Evolutionary conservation across 495 filamentous ascomycete genomes (phyloP), one percentile per base, ranked within the genome.

Genomic region (Talaromyces adpressus): DNA sequence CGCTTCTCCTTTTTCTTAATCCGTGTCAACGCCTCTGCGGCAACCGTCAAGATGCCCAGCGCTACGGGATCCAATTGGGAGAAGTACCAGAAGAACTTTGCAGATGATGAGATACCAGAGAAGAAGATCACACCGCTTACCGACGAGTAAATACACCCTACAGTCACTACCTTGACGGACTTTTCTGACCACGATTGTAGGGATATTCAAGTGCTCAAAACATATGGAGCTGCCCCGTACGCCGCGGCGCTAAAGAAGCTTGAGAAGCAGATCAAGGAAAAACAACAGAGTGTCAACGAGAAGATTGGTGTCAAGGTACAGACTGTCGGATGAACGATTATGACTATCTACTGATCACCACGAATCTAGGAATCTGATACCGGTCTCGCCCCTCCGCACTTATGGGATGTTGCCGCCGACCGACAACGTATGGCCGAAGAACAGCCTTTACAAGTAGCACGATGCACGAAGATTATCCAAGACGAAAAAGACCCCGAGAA

Each of bases 151-250:
- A 90, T 83, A 41, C 11, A 58, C 64, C 54, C 11, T 34, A 30
- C 22, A n/a, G n/a, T n/a, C 2, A 27, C 20, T 22, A 12, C 52
- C 11, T 30, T 41, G 27, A 62, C 34, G 53, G 52, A 56, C 27
- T 16, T 29, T 18, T 58, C 72, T 76, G 63, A 76, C 64, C 63
- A 34, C 47, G 41, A 34, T 66, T 64, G 66, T 71, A 98, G 93
- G 77, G 94, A 98, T 79, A 98, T 98, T 71, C 91, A 95, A 82
- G 94, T 98, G 68, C 89, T 98, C 59, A 98, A 98, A 81, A 98
- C 93, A 63, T 98, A 98, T 79, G 95, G 95, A 69, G 93, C 94
- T 30, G 94, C 94, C 49, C 95, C 94, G 18, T 98, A 98, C 73
- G 92, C 90, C 57, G 88, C 90, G 27, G 87, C 89, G 62, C 77